Evolutionary conservation across 2,329 filamentous ascomycete genomes (phyloP).

Genomic region (Botrytis byssoidea): DNA sequence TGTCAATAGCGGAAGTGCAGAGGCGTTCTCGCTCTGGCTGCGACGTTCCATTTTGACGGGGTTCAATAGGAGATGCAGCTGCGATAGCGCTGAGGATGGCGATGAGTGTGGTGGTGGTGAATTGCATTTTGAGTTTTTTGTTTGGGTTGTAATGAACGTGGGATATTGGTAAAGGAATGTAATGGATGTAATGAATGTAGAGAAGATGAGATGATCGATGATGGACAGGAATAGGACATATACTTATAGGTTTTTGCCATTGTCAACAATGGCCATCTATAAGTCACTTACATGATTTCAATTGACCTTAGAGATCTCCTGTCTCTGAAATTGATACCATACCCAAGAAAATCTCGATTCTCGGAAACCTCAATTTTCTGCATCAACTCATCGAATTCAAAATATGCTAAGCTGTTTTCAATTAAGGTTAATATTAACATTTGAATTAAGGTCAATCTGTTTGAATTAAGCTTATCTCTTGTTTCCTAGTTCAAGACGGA

Average conservation of each 20-base stretch:
- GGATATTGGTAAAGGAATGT: neutral
- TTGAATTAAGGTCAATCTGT: neutral
- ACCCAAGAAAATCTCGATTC: neutral
- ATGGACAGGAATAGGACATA: neutral
- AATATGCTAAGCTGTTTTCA: neutral
- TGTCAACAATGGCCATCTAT: neutral
- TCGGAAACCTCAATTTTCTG: neutral
- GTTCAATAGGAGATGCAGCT: slow-evolving; percentile 28
- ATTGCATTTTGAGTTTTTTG: slow-evolving; percentile 7
- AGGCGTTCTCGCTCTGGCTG: neutral
- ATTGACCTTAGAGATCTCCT: neutral
- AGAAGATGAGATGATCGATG: neutral
- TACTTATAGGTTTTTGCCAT: neutral
- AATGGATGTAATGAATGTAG: neutral
- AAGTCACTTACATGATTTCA: neutral
- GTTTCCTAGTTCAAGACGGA: neutral
- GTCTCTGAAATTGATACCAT: neutral
- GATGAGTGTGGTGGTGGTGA: slow-evolving; percentile 2
- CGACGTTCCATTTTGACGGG: neutral
- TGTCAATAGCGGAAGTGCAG: slow-evolving; percentile 34
- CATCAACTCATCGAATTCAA: neutral
- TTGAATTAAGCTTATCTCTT: neutral
- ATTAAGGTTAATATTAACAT: neutral
- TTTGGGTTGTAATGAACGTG: neutral
- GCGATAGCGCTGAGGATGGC: slow-evolving; percentile 33